Evolutionary conservation across 768 basidiomycete genomes (phyloP).

Genomic region (Rhizopogon vinicolor): DNA sequence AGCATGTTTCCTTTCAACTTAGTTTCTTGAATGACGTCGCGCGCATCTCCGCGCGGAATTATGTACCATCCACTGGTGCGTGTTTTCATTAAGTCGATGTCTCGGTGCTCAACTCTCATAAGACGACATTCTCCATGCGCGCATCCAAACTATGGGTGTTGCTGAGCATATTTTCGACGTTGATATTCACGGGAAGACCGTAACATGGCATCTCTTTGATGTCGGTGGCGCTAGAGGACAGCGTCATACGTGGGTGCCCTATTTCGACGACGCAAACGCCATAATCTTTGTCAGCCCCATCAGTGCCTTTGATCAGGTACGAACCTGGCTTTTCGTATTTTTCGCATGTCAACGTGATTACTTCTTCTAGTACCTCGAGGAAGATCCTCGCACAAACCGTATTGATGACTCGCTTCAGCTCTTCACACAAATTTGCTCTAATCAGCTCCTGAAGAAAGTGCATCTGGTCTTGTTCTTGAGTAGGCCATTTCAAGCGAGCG

Average conservation of each 20-base stretch:
- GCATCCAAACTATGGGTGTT: slow-evolving; percentile 88
- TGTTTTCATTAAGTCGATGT: slow-evolving; percentile 18
- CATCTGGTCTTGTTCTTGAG: slow-evolving; percentile 56
- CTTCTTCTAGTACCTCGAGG: slow-evolving; percentile 66
- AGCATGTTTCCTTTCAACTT: neutral
- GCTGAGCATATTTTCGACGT: slow-evolving; percentile 82
- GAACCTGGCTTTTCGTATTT: neutral
- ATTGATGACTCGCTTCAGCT: slow-evolving; percentile 88
- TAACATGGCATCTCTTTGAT: slow-evolving; percentile 72
- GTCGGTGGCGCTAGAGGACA: slow-evolving; percentile 71
- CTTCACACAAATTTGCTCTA: slow-evolving; percentile 82
- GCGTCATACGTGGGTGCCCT: slow-evolving; percentile 74
- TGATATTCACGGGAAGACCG: slow-evolving; percentile 69
- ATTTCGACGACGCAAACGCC: slow-evolving; percentile 63
- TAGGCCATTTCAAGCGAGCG: slow-evolving; percentile 24
- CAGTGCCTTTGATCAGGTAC: slow-evolving; percentile 74
- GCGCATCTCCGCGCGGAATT: slow-evolving; percentile 64
- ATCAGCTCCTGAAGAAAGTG: slow-evolving; percentile 70
- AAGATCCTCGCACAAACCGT: slow-evolving; percentile 80
- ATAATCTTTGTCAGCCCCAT: slow-evolving; percentile 80
- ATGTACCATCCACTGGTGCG: slow-evolving; percentile 72
- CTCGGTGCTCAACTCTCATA: slow-evolving; percentile 27
- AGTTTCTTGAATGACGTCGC: slow-evolving; percentile 75
- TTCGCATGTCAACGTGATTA: slow-evolving; percentile 1
- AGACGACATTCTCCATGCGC: slow-evolving; percentile 85